Evolutionary conservation across 805 yeast species (phyloP).

Genomic region (Candida argentea): DNA sequence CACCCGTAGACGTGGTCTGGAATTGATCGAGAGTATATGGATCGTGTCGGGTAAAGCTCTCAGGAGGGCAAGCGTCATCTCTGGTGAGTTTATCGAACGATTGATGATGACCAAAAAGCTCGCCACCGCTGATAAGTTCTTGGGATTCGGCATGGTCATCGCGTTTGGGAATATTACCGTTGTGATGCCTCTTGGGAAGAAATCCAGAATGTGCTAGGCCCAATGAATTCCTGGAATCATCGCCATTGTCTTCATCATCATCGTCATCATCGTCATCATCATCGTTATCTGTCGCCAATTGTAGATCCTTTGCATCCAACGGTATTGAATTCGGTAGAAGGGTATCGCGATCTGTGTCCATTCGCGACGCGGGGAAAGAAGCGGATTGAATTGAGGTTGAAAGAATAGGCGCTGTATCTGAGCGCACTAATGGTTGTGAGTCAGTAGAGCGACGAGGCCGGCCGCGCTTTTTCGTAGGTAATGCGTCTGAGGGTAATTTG

Average conservation of each 20-base stretch:
- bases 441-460: slow-evolving; percentile 20
- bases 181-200: slow-evolving; percentile 1
- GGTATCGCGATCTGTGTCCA: too few species aligned
- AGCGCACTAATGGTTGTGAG: slow-evolving; percentile 20
- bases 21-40: slow-evolving; percentile 31
- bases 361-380: too few species aligned
- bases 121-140: slow-evolving; percentile 28
- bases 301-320: background rate
- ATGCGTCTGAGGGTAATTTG: slow-evolving; percentile 8
- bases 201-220: too few species aligned
- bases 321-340: slow-evolving; percentile 11
- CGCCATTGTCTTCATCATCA: slow-evolving; percentile 21
- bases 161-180: slow-evolving; percentile 2
- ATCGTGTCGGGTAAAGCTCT: slow-evolving; percentile 11
- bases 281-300: slow-evolving; percentile 24
- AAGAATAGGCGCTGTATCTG: slow-evolving; percentile 26
- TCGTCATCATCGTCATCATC: slow-evolving; percentile 28
- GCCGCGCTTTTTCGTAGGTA: slow-evolving; percentile 26
- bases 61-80: slow-evolving; percentile 6
- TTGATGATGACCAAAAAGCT: slow-evolving; percentile 30
- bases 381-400: slow-evolving; percentile 18
- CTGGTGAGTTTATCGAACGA: slow-evolving; percentile 24
- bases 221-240: background rate
- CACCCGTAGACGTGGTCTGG: slow-evolving; percentile 24
- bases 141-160: slow-evolving; percentile 7